Base-by-base conservation (phyloP, 345 rosid species). In the Moringa oleifera region DNA sequence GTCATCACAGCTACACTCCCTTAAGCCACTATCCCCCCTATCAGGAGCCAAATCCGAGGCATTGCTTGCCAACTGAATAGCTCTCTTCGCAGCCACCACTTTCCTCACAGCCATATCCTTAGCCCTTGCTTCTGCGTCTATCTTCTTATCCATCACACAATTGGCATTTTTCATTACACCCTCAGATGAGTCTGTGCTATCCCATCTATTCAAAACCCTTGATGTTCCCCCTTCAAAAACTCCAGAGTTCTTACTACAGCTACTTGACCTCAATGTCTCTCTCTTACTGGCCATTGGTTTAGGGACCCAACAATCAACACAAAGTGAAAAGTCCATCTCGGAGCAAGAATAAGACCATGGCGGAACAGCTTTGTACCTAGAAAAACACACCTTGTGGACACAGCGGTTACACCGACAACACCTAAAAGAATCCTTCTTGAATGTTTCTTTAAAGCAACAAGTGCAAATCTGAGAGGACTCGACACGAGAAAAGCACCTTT, bases 291-390 rank as follows among this genome's bases (percentile, higher is more conserved):
- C 66, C 62, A 83, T 36, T 4, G 74, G 67, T 63, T 62, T 60
- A 0, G 91, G 91, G 21, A 85, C 49, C 91, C 91, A 85, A 71
- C 86, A 85, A 67, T 83, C 91, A 9, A 81, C 61, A 61, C 91
- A 85, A 61, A 76, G 61, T 0, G 71, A 67, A 57, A 73, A 85
- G 0, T 74, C 71, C 36, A 18, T 47, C 11, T 74, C 61, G 7
- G 55, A 33, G 57, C 68, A 60, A 25, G 76, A 64, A 76, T 70
- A 78, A 0, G 84, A 81, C 81, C 79, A 79, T 0, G 81, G 81
- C 19, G 81, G 55, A 46, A 64, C 51, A 60, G 33, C 51, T 61
- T 58, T 68, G 47, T 66, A 67, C 10, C 66, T 47, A 16, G 33
- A 18, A 58, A 83, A 77, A 51, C 91, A 85, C 11, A 70, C 52